Evolutionary conservation across 2,329 filamentous ascomycete species (phyloP), one percentile per base, ranked within the genome.

Genomic region (Ceratocystiopsis minuta): DNA sequence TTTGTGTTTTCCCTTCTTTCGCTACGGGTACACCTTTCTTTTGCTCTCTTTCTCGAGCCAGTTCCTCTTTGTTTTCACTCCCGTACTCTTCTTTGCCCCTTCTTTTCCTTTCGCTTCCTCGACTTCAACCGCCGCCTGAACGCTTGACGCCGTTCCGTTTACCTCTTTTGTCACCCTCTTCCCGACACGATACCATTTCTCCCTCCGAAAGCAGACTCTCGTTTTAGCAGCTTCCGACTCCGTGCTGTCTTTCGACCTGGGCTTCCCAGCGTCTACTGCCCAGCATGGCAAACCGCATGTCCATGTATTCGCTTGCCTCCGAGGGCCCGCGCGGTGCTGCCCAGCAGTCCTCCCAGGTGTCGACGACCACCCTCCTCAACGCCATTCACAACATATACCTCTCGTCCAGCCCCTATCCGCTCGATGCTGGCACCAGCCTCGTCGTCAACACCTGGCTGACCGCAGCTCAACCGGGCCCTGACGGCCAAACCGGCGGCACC

Each of bases 371-470:
- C 0, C 72, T 96, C 38, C 72, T 98, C 43, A 96, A 96, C 61
- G 75, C 84, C 43, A 71, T 95, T 37, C 90, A 98, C 62, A 86
- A 84, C 52, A 80, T 82, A 54, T 96, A 93, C 60, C 72, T 83
- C 38, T 76, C 81, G 3, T 78, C 77, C 28, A 76, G 85, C 54
- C 75, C 88, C n/a, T 90, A 93, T 57, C 70, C 71, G 47, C 72
- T 98, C 37, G 90, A 98, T 60, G 78, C 86, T 38, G 85, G 84
- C 50, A 90, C 87, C 33, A 94, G 85, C 57, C 60, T 96, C 34
- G 87, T 90, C 0, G 85, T 96, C 50, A 96, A 96, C 63, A 95
- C 86, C 44, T 95, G 87, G 87, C 70, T 90, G 41, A 93, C 84
- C 4, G 83, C 84, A 16, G 69, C 75, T 24, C 81, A 81, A 50